A percentile compares a stretch with the other conserved stretches of the same genome.
These are phyloP conservation scores for Monosporascus sp. DNA, from an alignment of 2,329 filamentous ascomycete genomes.

Conservation along the genomic window DNA sequence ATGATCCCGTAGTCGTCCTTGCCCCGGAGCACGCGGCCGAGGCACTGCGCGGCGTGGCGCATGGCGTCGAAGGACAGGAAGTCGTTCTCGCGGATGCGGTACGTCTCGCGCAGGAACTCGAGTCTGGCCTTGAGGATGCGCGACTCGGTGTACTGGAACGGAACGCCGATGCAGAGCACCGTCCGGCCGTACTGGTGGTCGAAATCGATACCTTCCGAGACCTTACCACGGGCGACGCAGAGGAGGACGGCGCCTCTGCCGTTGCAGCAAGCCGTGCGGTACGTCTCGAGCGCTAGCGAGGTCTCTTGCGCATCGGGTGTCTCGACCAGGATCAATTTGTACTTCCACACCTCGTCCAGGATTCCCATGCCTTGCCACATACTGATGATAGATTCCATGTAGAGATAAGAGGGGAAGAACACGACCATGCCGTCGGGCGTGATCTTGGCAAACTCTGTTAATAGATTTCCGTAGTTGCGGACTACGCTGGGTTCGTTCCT, in stretches of 20 bases:
- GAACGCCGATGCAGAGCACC: slow-evolving; percentile 92
- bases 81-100: slow-evolving; percentile 93
- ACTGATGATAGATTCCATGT: slow-evolving; percentile 98
- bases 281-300: slow-evolving; percentile 89
- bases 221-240: slow-evolving; percentile 94
- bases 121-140: slow-evolving; percentile 92
- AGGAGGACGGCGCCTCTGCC: slow-evolving; percentile 88
- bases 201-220: slow-evolving; percentile 97
- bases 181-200: slow-evolving; percentile 97
- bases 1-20: slow-evolving; percentile 99
- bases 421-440: slow-evolving; percentile 98
- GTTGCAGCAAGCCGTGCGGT: slow-evolving; percentile 95
- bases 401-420: slow-evolving; percentile 97
- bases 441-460: slow-evolving; percentile 92
- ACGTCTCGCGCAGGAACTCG: slow-evolving; percentile 94
- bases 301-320: slow-evolving; percentile 97
- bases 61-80: slow-evolving; percentile 98
- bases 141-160: slow-evolving; percentile 98
- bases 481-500: slow-evolving; percentile 96
- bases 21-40: slow-evolving; percentile 87
- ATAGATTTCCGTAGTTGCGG: slow-evolving; percentile 86
- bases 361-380: slow-evolving; percentile 99
- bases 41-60: slow-evolving; percentile 95
- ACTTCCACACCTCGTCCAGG: slow-evolving; percentile 96
- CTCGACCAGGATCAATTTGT: slow-evolving; percentile 96